Percentiles rank a stretch among this genome's conserved stretches.
These are phyloP conservation scores for Sphagnum contortum DNA, from an alignment of 225 moss, liverwort and hornwort genomes.

Conservation along the genomic window DNA sequence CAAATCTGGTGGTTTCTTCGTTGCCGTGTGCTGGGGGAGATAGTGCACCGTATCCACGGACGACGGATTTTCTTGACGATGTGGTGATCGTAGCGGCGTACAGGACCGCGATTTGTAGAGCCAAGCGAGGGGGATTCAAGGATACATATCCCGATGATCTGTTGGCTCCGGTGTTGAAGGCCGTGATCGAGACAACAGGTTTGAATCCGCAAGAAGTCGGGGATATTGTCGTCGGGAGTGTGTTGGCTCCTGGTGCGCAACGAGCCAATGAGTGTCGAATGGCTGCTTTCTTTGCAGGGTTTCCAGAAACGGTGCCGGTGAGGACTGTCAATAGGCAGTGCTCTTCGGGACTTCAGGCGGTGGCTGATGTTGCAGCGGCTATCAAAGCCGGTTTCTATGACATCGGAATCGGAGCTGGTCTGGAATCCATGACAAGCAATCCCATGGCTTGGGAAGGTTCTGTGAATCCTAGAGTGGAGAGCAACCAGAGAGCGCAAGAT, in stretches of 20 bases:
- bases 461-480: conserved; percentile 53
- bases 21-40: conserved; percentile 11
- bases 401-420: conserved; percentile 80
- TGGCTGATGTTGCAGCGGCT: conserved; percentile 80
- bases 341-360: conserved; percentile 85
- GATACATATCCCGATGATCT: conserved; percentile 79
- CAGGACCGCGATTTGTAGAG: conserved; percentile 48
- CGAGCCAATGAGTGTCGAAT: conserved; percentile 86
- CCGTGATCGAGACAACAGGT: conserved; percentile 70
- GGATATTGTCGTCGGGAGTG: conserved; percentile 84
- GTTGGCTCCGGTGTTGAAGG: conserved; percentile 71
- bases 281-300: conserved; percentile 81
- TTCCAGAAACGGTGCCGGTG: conserved; percentile 80
- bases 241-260: conserved; percentile 74
- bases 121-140: conserved; percentile 71
- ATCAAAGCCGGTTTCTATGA: conserved; percentile 78
- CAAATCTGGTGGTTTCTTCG: background rate
- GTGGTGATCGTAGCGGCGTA: conserved; percentile 26
- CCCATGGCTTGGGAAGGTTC: conserved; percentile 56
- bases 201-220: conserved; percentile 62
- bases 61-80: conserved; percentile 17
- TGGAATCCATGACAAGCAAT: conserved; percentile 72
- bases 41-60: conserved; percentile 8
- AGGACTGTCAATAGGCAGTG: conserved; percentile 93
- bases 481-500: conserved; percentile 58